Conservation (phyloP, 2,329 filamentous ascomycete species). For the Sporothrix phasma region DNA sequence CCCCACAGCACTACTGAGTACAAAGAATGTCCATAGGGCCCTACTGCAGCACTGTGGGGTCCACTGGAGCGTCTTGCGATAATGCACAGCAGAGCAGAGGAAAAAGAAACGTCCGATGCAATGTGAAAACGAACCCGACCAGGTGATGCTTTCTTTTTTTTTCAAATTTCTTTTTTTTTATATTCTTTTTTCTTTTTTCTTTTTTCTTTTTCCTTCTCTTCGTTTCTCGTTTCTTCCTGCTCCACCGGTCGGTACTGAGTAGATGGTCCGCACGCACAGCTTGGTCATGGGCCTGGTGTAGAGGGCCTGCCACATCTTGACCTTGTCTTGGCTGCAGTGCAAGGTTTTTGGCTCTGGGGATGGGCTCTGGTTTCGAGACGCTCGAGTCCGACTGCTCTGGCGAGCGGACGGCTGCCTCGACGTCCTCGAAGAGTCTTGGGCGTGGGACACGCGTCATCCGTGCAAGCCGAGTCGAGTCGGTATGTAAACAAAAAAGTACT, state of each 20-base stretch:
- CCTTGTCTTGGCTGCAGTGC: not conserved
- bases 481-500: not conserved
- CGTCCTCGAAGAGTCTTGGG: not conserved
- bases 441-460: not conserved
- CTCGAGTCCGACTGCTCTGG: no score
- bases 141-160: conserved; percentile 3
- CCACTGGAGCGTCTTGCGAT: not conserved
- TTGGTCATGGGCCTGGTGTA: not conserved
- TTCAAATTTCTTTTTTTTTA: not conserved
- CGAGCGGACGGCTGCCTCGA: not conserved
- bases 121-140: not conserved
- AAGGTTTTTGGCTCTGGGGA: not conserved
- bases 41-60: not conserved
- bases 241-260: not conserved
- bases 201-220: not conserved
- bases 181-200: not conserved
- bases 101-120: not conserved
- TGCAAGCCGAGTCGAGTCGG: not conserved
- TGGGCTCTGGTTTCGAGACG: no score
- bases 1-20: not conserved
- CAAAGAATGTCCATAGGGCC: not conserved
- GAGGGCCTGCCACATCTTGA: not conserved
- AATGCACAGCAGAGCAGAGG: not conserved
- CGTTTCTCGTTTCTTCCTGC: no score
- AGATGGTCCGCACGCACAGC: not conserved